A percentile compares a stretch with the other conserved stretches of the same genome.
Conservation (phyloP, 2,329 filamentous ascomycete genomes). For the Dendrostoma leiphaemia region DNA sequence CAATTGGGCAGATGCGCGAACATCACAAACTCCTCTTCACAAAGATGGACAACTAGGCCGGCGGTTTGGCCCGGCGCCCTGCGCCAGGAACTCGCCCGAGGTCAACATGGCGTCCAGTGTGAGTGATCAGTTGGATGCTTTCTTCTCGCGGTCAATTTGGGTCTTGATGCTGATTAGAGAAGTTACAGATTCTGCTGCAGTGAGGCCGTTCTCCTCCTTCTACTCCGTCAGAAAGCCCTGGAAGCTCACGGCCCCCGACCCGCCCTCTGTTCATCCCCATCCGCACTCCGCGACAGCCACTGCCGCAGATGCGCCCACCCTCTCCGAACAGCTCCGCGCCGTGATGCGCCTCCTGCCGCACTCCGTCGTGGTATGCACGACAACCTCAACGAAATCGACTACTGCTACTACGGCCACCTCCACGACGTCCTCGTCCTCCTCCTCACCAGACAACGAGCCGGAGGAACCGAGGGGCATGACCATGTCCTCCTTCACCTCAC, state of each 20-base stretch:
- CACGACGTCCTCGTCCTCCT: constrained; percentile 16
- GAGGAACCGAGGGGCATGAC: constrained; percentile 52
- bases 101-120: not conserved
- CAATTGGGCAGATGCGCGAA: constrained; percentile 25
- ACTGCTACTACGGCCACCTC: too few relatives aligned
- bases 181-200: not conserved
- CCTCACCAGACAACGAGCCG: too few relatives aligned
- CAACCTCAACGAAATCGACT: too few relatives aligned
- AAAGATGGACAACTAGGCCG: constrained; percentile 1
- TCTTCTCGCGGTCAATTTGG: too few relatives aligned
- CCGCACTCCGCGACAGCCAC: constrained; percentile 13
- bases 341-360: constrained; percentile 54
- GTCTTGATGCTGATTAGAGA: not conserved
- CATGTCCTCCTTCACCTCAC: constrained; percentile 58
- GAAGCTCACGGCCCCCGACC: constrained; percentile 29
- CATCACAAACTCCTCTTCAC: not conserved
- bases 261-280: constrained; percentile 35
- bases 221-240: constrained; percentile 21
- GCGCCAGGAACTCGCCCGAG: constrained; percentile 2
- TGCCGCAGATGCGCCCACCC: constrained; percentile 20
- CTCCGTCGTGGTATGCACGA: constrained; percentile 57
- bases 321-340: constrained; percentile 48
- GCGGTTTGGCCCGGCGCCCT: constrained; percentile 5
- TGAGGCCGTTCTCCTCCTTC: not conserved
- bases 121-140: too few relatives aligned